phyloP scores from a whole-genome alignment of 83 land plant species.

The Larix sibirica region DNA sequence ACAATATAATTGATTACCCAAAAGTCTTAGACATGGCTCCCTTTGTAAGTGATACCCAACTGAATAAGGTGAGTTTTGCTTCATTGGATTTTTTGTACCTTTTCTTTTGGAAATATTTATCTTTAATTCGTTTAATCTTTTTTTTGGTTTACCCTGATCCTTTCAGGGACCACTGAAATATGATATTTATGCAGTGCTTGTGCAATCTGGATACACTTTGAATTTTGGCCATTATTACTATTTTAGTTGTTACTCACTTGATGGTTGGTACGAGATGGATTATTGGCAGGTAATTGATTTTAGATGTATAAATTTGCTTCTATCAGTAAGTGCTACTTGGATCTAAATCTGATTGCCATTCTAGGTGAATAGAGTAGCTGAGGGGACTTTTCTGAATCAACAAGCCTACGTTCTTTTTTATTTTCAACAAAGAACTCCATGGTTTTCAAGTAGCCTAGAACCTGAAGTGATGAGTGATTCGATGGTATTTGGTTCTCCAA shows the following conservation, averaged over 20 bases:
- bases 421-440: constrained; percentile 33
- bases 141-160: neutral
- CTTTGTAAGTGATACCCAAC: constrained; percentile 20
- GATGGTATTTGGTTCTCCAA: neutral
- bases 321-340: neutral
- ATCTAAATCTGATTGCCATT: neutral
- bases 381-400: constrained; percentile 35
- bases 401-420: constrained; percentile 68
- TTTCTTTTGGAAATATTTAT: neutral
- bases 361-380: constrained; percentile 40
- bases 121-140: neutral
- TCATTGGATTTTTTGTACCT: neutral
- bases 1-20: constrained; percentile 44
- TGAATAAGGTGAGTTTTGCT: constrained; percentile 16
- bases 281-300: constrained; percentile 40
- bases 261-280: constrained; percentile 59
- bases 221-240: constrained; percentile 66
- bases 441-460: constrained; percentile 37
- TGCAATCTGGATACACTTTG: constrained; percentile 47
- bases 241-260: constrained; percentile 49
- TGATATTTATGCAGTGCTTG: constrained; percentile 69
- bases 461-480: neutral
- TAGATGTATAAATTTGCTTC: neutral
- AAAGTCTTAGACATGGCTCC: constrained; percentile 52
- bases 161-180: constrained; percentile 48